These are phyloP conservation scores for Pyropia haitanensis DNA, from an alignment of 23 red algal genomes.

Conservation along the genomic window DNA sequence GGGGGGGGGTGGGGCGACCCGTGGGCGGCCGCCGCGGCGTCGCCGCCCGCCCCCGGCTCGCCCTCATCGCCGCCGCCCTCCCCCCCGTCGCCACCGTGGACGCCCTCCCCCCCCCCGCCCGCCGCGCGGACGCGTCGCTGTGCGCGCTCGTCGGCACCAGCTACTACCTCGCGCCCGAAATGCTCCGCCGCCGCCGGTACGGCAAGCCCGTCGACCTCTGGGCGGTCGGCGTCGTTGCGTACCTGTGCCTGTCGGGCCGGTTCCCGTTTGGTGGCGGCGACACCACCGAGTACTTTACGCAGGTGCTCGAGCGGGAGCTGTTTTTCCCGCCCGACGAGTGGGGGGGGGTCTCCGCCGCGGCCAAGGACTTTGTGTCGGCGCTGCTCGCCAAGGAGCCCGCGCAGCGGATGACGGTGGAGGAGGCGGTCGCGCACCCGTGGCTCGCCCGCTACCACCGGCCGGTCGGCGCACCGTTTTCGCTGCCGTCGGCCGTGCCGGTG, in stretches of 20 bases:
- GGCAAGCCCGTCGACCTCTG: constrained; percentile 68
- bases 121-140: constrained; percentile 6
- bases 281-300: constrained; percentile 69
- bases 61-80: too few species aligned
- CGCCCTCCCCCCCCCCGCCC: neutral
- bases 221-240: constrained; percentile 57
- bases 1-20: too few species aligned
- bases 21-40: too few species aligned
- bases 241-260: constrained; percentile 45
- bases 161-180: constrained; percentile 78
- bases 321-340: constrained; percentile 72
- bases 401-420: constrained; percentile 53
- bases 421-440: constrained; percentile 73
- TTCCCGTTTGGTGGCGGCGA: constrained; percentile 61
- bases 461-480: too few species aligned
- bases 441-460: neutral
- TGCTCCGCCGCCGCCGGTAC: constrained; percentile 43
- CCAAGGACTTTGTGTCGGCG: constrained; percentile 46
- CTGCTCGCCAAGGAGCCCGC: constrained; percentile 72
- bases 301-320: constrained; percentile 32
- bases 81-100: too few species aligned
- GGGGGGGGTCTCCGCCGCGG: constrained; percentile 43
- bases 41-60: too few species aligned
- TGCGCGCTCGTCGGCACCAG: constrained; percentile 70
- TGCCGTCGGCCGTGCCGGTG: too few species aligned